Conservation (phyloP, 129 eudicot genomes). For the Chrysanthemum makinoi region DNA sequence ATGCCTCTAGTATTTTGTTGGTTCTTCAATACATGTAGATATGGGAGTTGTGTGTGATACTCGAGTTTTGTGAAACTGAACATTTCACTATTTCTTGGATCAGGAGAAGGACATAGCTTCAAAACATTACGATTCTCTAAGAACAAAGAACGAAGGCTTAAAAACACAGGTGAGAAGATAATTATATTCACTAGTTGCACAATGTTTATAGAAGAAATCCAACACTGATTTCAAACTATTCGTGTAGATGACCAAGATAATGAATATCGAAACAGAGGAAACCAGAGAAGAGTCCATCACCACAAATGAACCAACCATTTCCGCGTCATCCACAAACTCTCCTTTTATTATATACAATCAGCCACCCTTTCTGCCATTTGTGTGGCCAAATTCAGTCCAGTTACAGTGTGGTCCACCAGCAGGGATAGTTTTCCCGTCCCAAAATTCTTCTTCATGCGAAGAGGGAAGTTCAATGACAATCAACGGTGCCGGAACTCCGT, state of each 20-base stretch:
- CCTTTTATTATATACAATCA: constrained; percentile 34
- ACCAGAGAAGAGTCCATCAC: constrained; percentile 24
- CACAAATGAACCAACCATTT: constrained; percentile 31
- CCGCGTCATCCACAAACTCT: constrained; percentile 32
- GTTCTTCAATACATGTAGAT: no score
- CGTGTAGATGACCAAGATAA: constrained; percentile 36
- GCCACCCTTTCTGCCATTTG: constrained; percentile 40
- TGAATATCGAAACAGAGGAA: constrained; percentile 30
- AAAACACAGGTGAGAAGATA: constrained; percentile 49
- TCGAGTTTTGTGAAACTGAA: neutral
- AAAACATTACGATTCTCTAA: constrained; percentile 40
- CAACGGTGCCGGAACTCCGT: constrained; percentile 19
- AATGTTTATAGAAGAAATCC: no score
- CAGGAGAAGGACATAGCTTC: constrained; percentile 60
- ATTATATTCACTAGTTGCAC: neutral
- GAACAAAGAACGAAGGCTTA: constrained; percentile 48
- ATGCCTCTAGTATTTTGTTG: no score
- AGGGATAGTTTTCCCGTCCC: constrained; percentile 29
- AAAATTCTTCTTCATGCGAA: constrained; percentile 26
- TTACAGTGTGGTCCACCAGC: constrained; percentile 30
- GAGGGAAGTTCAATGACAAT: constrained; percentile 29
- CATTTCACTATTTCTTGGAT: neutral
- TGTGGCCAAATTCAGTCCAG: constrained; percentile 42
- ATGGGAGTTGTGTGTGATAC: no score
- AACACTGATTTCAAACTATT: neutral